Conservation (phyloP, 176 grass and related monocot species). For the Calamus simplicifolius region DNA sequence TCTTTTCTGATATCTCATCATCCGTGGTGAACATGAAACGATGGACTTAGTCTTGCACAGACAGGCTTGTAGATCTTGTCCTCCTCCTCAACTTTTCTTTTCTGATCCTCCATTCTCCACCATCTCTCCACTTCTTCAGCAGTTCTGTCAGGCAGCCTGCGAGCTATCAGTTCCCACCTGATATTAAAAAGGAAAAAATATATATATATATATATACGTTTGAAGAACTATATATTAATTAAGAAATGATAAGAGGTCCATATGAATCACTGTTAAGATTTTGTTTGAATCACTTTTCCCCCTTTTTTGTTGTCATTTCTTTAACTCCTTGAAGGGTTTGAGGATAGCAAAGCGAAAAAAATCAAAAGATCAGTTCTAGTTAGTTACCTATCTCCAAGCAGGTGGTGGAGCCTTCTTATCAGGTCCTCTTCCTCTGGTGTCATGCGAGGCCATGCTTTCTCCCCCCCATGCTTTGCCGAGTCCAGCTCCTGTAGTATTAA, state of each 20-base stretch:
- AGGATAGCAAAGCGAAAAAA: background rate
- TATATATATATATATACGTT: background rate
- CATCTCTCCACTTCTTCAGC: background rate
- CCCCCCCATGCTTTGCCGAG: too few relatives aligned
- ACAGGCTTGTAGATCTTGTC: background rate
- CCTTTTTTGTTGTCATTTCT: background rate
- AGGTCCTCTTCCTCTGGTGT: background rate
- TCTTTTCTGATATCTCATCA: background rate
- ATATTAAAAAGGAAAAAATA: background rate
- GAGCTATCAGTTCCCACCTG: background rate
- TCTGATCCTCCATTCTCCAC: background rate
- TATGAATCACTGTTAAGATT: background rate
- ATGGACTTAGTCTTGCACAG: background rate
- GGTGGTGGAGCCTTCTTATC: background rate
- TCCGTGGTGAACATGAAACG: background rate
- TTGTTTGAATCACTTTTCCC: too few relatives aligned
- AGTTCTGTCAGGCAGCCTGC: background rate
- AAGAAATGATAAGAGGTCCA: background rate
- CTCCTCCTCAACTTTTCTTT: background rate
- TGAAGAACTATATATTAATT: background rate
- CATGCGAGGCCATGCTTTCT: background rate
- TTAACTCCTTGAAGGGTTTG: background rate
- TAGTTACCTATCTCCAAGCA: background rate
- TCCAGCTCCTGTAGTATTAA: too few relatives aligned
- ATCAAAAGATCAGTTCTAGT: background rate